Percentiles rank a stretch among this genome's conserved stretches.
Evolutionary conservation across 371 early-diverging fungal genomes (phyloP).

Genomic region (Actinomucor elegans): DNA sequence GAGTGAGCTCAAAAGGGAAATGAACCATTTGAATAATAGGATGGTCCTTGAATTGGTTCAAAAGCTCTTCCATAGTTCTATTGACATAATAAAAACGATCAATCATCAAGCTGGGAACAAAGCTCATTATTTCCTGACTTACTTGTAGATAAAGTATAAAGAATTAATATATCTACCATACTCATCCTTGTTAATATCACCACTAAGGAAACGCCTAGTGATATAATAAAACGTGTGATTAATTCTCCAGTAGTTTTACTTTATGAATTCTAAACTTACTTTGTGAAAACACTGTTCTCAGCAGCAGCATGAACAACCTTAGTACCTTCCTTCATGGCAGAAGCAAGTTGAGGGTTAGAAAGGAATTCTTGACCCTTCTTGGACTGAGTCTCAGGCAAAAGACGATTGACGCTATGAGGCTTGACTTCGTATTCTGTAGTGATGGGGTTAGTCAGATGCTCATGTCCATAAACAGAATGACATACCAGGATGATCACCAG

Average conservation of each 20-base stretch:
- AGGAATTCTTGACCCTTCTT: slow-evolving; percentile 15
- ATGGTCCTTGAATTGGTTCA: slow-evolving; percentile 48
- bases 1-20: slow-evolving; percentile 54
- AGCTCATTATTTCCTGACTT: no score
- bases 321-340: slow-evolving; percentile 56
- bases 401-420: slow-evolving; percentile 4
- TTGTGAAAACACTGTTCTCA: slow-evolving; percentile 58
- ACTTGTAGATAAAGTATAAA: slow-evolving; percentile 47
- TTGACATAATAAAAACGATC: no score
- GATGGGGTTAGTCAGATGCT: neutral
- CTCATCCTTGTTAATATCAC: slow-evolving; percentile 32
- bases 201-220: slow-evolving; percentile 17
- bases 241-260: no score
- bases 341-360: slow-evolving; percentile 42
- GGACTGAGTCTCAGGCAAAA: slow-evolving; percentile 13
- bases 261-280: no score
- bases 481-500: slow-evolving; percentile 3
- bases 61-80: slow-evolving; percentile 45
- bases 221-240: no score
- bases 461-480: neutral
- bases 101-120: no score
- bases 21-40: slow-evolving; percentile 47
- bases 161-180: slow-evolving; percentile 47
- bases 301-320: slow-evolving; percentile 55
- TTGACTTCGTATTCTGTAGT: no score